These are phyloP conservation scores for Botrytis fabae DNA, from an alignment of 2,329 filamentous ascomycete species.

Conservation along the genomic window DNA sequence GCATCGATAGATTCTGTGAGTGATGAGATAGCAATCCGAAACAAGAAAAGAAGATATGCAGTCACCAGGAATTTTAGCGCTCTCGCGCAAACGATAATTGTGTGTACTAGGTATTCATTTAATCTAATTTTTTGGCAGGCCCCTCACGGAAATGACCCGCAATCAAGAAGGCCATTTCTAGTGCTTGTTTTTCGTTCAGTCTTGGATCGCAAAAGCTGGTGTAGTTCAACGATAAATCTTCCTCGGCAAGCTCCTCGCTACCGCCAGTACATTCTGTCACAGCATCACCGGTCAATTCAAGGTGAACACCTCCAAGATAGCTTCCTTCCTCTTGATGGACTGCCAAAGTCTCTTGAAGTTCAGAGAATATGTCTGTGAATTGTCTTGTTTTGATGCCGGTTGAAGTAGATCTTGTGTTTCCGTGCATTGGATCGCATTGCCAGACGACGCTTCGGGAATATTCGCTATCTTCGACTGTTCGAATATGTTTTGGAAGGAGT, in stretches of 20 bases:
- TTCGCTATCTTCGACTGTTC: conserved; percentile 79
- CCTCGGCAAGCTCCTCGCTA: conserved; percentile 81
- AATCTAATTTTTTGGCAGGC: background rate
- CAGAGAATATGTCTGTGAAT: conserved; percentile 86
- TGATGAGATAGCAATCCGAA: background rate
- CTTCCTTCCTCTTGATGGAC: conserved; percentile 83
- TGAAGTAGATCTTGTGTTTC: conserved; percentile 69
- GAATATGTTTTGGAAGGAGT: conserved; percentile 82
- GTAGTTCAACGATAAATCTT: conserved; percentile 87
- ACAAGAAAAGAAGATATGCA: background rate
- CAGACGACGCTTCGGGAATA: conserved; percentile 72
- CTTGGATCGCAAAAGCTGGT: conserved; percentile 95
- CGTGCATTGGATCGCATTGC: conserved; percentile 99
- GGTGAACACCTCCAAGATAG: conserved; percentile 89
- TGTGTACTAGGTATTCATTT: background rate
- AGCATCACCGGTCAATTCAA: conserved; percentile 92
- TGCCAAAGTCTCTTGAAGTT: conserved; percentile 77
- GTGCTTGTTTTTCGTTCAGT: conserved; percentile 94
- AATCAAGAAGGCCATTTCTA: conserved; percentile 91
- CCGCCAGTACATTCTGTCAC: conserved; percentile 96
- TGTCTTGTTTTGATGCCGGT: conserved; percentile 87
- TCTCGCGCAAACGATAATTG: background rate
- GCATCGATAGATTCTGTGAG: background rate
- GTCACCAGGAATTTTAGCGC: background rate
- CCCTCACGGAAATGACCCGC: conserved; percentile 62